Base-by-base conservation (phyloP, 2,329 filamentous ascomycete genomes). In the Xylaria sp. region DNA sequence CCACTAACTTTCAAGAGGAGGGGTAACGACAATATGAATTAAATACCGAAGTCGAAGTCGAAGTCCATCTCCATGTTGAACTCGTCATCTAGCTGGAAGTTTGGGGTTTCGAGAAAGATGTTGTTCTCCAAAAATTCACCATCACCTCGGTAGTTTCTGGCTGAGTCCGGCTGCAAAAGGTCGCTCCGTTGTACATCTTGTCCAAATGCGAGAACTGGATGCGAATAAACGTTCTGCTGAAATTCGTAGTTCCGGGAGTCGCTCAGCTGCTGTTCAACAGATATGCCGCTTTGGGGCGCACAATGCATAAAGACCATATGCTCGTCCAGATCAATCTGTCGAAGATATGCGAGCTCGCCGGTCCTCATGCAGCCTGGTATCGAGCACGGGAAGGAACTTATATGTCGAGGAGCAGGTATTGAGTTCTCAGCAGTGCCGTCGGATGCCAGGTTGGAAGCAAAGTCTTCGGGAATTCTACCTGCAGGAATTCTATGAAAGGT, bases 401-500 rank as follows among this genome's bases (percentile, higher is more conserved):
- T 12, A 12, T 10, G 2, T n/a, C 60, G 46, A 60, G 10, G 48
- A 4, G 55, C 25, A 18, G 23, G 25, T 18, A 32, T 25, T 2
- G 20, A 13, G 1, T 34, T 18, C 30, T 43, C 43, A 5, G 20
- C n/a, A 34, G 25, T 7, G 15, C 15, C 18, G 25, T 23, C 23
- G 2, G n/a, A 43, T 30, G 32, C 12, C 18, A 10, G 13, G 18
- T 18, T n/a, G 13, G 13, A 65, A 52, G 46, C 48, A 58, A 63
- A 65, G 18, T 52, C 28, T 18, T 48, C n/a, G 23, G 60, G 55
- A 32, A 70, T 63, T 53, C 32, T 66, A 6, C 66, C 65, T 4
- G 18, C 41, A 0, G 60, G 36, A 9, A 72, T 68, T 20, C 48
- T 66, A 39, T 73, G 71, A 15, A 57, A 67, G 9, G 20, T 41